Evolutionary conservation across 129 eudicot species (phyloP).

Genomic region (Lactuca sativa): DNA sequence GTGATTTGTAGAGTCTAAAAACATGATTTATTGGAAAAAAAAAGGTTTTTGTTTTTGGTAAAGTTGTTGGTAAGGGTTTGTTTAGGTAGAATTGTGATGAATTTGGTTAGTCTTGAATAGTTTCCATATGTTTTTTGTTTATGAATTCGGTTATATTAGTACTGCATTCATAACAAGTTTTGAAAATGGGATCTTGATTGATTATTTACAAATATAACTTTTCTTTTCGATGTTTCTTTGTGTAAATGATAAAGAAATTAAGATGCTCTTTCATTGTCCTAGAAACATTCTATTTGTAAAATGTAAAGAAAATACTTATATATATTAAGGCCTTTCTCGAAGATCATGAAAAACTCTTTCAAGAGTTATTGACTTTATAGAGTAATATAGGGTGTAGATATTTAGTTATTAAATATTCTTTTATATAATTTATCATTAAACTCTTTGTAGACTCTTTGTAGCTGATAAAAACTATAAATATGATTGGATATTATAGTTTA

Average conservation of each 20-base stretch:
- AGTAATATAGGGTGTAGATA: no score
- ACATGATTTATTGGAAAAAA: slow-evolving; percentile 1
- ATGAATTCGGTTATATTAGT: slow-evolving; percentile 17
- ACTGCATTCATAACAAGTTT: slow-evolving; percentile 27
- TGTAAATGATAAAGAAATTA: background rate
- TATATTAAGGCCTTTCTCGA: background rate
- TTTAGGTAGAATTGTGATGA: slow-evolving; percentile 26
- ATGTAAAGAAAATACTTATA: background rate
- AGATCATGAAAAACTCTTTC: background rate
- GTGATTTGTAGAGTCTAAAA: slow-evolving; percentile 78
- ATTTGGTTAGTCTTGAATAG: slow-evolving; percentile 21
- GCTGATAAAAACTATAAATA: no score
- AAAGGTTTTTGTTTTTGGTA: slow-evolving; percentile 25
- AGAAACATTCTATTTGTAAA: slow-evolving; percentile 9
- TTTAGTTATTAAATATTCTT: no score
- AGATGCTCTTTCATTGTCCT: background rate
- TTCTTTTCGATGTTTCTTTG: slow-evolving; percentile 6
- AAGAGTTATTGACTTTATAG: no score
- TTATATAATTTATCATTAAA: no score
- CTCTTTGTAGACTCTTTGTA: no score
- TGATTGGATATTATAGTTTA: no score
- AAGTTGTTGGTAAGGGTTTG: slow-evolving; percentile 24
- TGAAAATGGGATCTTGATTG: slow-evolving; percentile 12
- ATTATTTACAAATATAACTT: background rate
- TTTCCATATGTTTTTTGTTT: slow-evolving; percentile 12